These are phyloP conservation scores for Carex pumila DNA, from an alignment of 176 grass and related monocot species.

Conservation along the genomic window DNA sequence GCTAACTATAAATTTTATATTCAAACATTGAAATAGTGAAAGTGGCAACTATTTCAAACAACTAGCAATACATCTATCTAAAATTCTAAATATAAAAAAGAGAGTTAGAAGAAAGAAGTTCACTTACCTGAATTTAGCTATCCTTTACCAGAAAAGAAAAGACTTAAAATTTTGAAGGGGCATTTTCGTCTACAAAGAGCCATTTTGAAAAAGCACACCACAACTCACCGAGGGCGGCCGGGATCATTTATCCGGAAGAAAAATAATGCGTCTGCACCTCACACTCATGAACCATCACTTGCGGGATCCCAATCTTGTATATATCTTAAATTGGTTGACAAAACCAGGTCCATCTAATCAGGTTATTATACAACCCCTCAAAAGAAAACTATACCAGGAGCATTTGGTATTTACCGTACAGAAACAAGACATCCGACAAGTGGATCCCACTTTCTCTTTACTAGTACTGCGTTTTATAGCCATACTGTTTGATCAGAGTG, in stretches of 20 bases:
- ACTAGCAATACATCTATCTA: too few species aligned
- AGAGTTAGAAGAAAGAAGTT: too few species aligned
- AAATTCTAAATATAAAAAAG: too few species aligned
- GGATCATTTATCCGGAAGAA: slow-evolving; percentile 4
- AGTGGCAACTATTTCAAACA: too few species aligned
- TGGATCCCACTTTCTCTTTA: neutral
- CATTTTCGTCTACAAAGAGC: slow-evolving; percentile 18
- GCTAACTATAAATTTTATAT: too few species aligned
- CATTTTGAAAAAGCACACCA: neutral
- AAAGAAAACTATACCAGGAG: neutral
- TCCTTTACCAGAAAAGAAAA: neutral
- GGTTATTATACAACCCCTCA: neutral
- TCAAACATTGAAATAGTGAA: too few species aligned
- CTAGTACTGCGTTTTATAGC: neutral
- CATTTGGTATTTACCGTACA: neutral
- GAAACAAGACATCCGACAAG: neutral
- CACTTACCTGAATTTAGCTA: too few species aligned
- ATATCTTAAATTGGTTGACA: neutral
- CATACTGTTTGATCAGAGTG: neutral
- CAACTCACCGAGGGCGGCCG: slow-evolving; percentile 6
- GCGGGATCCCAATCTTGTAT: too few species aligned
- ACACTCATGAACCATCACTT: neutral
- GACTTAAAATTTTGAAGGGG: slow-evolving; percentile 1
- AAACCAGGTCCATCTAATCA: neutral
- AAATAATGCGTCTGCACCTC: neutral